Base-by-base conservation (phyloP, 352 stramenopile species). In the Globisporangium abappressorium region DNA sequence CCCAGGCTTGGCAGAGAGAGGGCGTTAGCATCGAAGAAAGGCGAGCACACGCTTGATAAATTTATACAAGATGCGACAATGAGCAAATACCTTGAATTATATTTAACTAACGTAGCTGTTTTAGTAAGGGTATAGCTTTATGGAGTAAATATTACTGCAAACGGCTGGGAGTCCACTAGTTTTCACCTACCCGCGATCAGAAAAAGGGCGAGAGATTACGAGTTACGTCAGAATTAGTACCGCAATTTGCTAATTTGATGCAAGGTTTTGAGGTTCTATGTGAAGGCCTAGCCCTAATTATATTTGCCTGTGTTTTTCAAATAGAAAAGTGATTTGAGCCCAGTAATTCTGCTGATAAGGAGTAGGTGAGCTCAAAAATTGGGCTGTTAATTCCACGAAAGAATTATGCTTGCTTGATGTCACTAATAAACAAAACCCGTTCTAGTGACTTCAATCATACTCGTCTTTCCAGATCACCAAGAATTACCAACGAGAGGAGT, bases 151-250 rank as follows among this genome's bases (percentile, higher is more conserved):
- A 7, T 24, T 28, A 38, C 2, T n/a, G 7, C 18, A 38, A 53
- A 67, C 43, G 24, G 30, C 56, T 62, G 14, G 34, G 55, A 67
- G 68, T 20, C 75, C 76, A 87, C 69, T 82, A 78, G 69, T 80
- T 75, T 64, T 81, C 60, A 71, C 77, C 75, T 73, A 83, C 1
- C 73, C 77, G 56, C 67, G 11, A 41, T 46, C 22, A 22, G 30
- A 54, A 55, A 38, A 41, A 36, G n/a, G 6, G 5, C 24, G 11
- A 14, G 20, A 12, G 26, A 38, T 34, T 34, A 58, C 53, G 30
- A 58, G 30, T 58, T 36, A 34, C 24, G 0, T 22, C 22, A 22
- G 5, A 49, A 49, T 49, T 49, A 49, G 41, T 22, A 49, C 41
- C 41, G 14, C 41, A 49, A 22, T 22, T 22, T 15, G 5, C 41